Percentiles rank a stretch among this genome's conserved stretches.
Evolutionary conservation across 1,284 basidiomycete genomes (phyloP).

Genomic region (Trichosporon ovoides): DNA sequence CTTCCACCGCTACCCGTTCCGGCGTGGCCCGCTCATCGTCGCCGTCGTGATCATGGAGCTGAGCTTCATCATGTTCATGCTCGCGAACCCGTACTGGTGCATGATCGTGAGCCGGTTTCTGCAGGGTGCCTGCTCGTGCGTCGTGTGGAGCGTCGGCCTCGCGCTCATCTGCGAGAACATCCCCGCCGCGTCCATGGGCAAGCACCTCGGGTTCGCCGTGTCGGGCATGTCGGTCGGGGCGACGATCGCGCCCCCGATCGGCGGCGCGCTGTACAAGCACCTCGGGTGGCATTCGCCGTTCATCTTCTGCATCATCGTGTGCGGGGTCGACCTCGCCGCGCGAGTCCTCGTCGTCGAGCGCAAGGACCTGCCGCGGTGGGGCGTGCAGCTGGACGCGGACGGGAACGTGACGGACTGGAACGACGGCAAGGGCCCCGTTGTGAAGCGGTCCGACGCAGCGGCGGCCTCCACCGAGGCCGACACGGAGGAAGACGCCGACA

Average conservation of each 20-base stretch:
- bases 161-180: conserved; percentile 59
- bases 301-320: conserved; percentile 61
- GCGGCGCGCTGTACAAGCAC: conserved; percentile 60
- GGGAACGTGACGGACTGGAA: neutral
- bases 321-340: conserved; percentile 59
- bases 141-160: conserved; percentile 60
- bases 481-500: too few species aligned
- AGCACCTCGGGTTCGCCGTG: conserved; percentile 68
- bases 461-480: too few species aligned
- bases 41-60: conserved; percentile 42
- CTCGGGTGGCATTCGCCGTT: conserved; percentile 72
- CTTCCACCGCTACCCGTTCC: conserved; percentile 56
- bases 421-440: neutral
- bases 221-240: conserved; percentile 61
- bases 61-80: conserved; percentile 67
- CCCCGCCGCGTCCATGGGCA: conserved; percentile 57
- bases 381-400: neutral
- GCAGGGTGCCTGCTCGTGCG: conserved; percentile 66
- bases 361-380: conserved; percentile 4
- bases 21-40: conserved; percentile 58
- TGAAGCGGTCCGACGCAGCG: too few species aligned
- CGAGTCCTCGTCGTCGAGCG: conserved; percentile 52
- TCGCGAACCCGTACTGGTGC: conserved; percentile 62
- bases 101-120: conserved; percentile 67
- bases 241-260: conserved; percentile 56